These are phyloP conservation scores for Phialophora chinensis DNA, from an alignment of 2,329 filamentous ascomycete species.

Conservation along the genomic window DNA sequence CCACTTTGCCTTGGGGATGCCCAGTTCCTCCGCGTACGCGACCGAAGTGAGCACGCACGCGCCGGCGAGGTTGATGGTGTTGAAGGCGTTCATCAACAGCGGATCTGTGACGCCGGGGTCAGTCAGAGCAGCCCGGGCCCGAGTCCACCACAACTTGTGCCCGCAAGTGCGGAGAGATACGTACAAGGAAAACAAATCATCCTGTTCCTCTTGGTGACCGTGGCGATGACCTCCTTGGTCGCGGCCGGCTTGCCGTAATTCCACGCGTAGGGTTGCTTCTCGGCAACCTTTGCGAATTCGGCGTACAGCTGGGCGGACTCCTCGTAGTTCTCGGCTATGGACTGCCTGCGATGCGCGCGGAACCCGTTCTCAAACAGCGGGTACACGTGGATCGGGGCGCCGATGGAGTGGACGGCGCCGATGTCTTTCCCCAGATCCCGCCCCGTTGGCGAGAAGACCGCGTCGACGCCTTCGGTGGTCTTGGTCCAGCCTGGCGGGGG, in stretches of 20 bases:
- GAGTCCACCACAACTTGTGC: no score
- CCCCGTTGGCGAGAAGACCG: slow-evolving; percentile 59
- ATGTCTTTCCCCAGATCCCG: slow-evolving; percentile 55
- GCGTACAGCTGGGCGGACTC: slow-evolving; percentile 68
- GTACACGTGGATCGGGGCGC: slow-evolving; percentile 70
- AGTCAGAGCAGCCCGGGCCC: slow-evolving; percentile 19
- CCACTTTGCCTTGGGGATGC: slow-evolving; percentile 63
- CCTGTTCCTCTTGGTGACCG: slow-evolving; percentile 62
- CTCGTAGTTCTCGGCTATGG: slow-evolving; percentile 60
- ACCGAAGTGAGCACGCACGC: slow-evolving; percentile 66
- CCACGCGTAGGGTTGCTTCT: slow-evolving; percentile 63
- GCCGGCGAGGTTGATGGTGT: slow-evolving; percentile 68
- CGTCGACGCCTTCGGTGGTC: slow-evolving; percentile 53
- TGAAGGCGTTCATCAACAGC: slow-evolving; percentile 74
- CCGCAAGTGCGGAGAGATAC: slow-evolving; percentile 37
- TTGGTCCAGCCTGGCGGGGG: slow-evolving; percentile 67
- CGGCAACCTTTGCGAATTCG: slow-evolving; percentile 64
- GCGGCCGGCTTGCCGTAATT: slow-evolving; percentile 56
- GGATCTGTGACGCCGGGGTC: slow-evolving; percentile 58
- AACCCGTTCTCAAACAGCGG: slow-evolving; percentile 71
- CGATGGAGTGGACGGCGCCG: slow-evolving; percentile 63
- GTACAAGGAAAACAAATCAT: slow-evolving; percentile 73
- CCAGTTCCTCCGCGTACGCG: slow-evolving; percentile 60
- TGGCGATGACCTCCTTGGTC: slow-evolving; percentile 60
- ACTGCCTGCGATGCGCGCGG: slow-evolving; percentile 62